Conservation (phyloP, 2,329 filamentous ascomycete species). For the Trichoderma sp. region DNA sequence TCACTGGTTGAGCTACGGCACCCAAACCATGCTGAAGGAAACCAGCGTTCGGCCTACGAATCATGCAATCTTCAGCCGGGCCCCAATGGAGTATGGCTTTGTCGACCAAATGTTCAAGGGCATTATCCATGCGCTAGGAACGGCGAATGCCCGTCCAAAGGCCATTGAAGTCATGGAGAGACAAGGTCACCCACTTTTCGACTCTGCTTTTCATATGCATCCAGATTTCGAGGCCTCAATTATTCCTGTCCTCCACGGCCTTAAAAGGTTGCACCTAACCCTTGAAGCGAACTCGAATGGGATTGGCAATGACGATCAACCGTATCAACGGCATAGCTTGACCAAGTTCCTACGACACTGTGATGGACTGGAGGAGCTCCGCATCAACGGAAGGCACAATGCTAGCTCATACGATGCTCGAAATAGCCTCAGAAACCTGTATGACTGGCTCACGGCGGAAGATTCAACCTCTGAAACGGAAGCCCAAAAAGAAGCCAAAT, state of each 20-base stretch:
- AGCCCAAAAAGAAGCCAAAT: not conserved
- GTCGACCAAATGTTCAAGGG: slow-evolving; percentile 39
- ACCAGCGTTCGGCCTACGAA: slow-evolving; percentile 29
- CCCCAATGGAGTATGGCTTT: slow-evolving; percentile 23
- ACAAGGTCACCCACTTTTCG: slow-evolving; percentile 31
- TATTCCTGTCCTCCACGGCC: slow-evolving; percentile 41
- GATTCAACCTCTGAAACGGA: not conserved
- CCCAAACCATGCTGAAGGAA: slow-evolving; percentile 37
- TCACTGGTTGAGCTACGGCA: slow-evolving; percentile 57
- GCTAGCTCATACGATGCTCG: not conserved
- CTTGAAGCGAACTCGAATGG: slow-evolving; percentile 21
- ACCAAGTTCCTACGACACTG: slow-evolving; percentile 21
- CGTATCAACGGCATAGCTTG: slow-evolving; percentile 22
- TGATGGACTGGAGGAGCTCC: slow-evolving; percentile 13
- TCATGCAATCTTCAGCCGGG: not conserved
- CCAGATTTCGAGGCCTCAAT: slow-evolving; percentile 34
- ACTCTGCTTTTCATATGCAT: slow-evolving; percentile 44
- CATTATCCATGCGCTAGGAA: slow-evolving; percentile 43
- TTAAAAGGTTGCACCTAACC: slow-evolving; percentile 44
- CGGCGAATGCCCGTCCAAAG: slow-evolving; percentile 37
- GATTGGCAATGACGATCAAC: not conserved
- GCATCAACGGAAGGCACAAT: slow-evolving; percentile 22
- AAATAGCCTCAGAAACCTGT: not conserved
- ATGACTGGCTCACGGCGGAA: slow-evolving; percentile 21
- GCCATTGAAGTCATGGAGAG: slow-evolving; percentile 50